Percentiles rank a stretch among this genome's conserved stretches.
Conservation (phyloP, 2,329 filamentous ascomycete genomes). For the Aspergillus fructus region DNA sequence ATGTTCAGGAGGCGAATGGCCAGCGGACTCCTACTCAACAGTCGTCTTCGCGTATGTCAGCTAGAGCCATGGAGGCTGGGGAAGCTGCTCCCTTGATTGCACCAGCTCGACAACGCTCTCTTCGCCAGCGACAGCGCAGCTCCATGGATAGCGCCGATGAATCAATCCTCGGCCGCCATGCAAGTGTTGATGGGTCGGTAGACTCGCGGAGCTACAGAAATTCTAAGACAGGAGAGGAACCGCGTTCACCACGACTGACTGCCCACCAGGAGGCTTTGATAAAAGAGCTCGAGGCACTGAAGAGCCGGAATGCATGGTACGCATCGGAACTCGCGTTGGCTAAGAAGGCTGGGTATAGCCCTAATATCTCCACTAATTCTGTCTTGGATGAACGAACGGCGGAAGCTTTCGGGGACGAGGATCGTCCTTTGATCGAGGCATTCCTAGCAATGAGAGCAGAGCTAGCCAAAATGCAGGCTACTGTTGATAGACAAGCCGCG, state of each 20-base stretch:
- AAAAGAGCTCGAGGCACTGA: slow-evolving; percentile 81
- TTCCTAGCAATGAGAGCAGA: slow-evolving; percentile 88
- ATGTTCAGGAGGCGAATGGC: slow-evolving; percentile 53
- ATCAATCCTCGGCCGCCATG: slow-evolving; percentile 45
- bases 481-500: slow-evolving; percentile 84
- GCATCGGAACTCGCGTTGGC: slow-evolving; percentile 91
- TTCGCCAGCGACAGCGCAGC: slow-evolving; percentile 60
- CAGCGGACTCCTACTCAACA: slow-evolving; percentile 63
- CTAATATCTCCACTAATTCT: slow-evolving; percentile 68
- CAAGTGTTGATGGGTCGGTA: slow-evolving; percentile 40
- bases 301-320: slow-evolving; percentile 93
- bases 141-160: slow-evolving; percentile 70
- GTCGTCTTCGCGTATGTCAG: slow-evolving; percentile 37
- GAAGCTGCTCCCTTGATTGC: slow-evolving; percentile 46
- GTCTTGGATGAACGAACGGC: slow-evolving; percentile 72
- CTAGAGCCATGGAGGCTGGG: slow-evolving; percentile 48
- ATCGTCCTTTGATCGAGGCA: slow-evolving; percentile 87
- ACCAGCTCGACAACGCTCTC: slow-evolving; percentile 49
- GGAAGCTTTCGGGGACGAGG: slow-evolving; percentile 86
- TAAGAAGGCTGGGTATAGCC: slow-evolving; percentile 81
- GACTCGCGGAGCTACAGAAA: slow-evolving; percentile 41
- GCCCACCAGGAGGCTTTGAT: slow-evolving; percentile 62
- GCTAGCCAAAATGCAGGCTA: slow-evolving; percentile 81
- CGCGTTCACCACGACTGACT: slow-evolving; percentile 45
- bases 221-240: slow-evolving; percentile 44